Conservation (phyloP, 306 rosid genomes). For the Adenanthera pavonina region DNA sequence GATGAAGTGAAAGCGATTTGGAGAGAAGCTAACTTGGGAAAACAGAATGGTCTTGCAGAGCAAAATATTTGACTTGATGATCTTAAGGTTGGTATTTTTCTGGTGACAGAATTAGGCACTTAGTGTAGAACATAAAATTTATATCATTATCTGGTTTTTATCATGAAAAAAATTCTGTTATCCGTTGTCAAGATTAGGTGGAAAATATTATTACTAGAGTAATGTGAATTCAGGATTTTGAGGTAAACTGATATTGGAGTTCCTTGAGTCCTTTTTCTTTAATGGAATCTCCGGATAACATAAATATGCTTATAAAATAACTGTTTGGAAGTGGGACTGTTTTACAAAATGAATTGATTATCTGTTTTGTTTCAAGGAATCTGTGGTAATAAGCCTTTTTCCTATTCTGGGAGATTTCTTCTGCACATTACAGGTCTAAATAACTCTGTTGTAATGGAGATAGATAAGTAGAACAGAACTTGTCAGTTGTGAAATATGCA, state of each 20-base stretch:
- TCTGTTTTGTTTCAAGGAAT: neutral
- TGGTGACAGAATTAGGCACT: neutral
- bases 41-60: slow-evolving; percentile 38
- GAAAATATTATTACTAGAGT: slow-evolving; percentile 1
- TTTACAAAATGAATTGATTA: neutral
- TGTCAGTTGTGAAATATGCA: neutral
- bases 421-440: neutral
- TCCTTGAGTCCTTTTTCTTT: neutral
- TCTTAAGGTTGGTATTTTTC: slow-evolving; percentile 29
- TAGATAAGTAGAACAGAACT: neutral
- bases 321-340: neutral
- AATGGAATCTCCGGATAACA: neutral
- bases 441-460: neutral
- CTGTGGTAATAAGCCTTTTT: neutral
- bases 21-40: slow-evolving; percentile 60
- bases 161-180: neutral
- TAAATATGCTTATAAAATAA: neutral
- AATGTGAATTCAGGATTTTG: neutral
- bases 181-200: slow-evolving; percentile 13
- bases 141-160: neutral
- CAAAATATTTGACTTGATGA: slow-evolving; percentile 40
- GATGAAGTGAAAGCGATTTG: slow-evolving; percentile 94
- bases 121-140: neutral
- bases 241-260: neutral
- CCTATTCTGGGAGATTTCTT: neutral